phyloP scores from a whole-genome alignment of 2,329 filamentous ascomycete species.

The Verticillium albo-atrum region DNA sequence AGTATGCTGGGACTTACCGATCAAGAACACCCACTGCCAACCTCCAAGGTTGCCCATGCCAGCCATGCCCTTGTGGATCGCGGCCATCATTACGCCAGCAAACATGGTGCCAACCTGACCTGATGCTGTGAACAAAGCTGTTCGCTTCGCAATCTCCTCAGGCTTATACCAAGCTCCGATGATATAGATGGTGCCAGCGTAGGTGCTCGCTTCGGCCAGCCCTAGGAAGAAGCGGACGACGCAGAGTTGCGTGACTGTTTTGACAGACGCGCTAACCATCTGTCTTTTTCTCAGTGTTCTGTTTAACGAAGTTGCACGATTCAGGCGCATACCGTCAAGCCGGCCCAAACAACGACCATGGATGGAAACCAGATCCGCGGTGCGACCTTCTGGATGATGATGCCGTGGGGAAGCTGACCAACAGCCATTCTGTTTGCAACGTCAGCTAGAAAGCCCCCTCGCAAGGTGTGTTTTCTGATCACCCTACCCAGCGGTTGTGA shows the following conservation, averaged over 20 bases:
- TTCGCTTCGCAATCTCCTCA: slow-evolving; percentile 57
- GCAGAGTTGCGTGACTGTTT: slow-evolving; percentile 25
- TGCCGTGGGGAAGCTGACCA: slow-evolving; percentile 38
- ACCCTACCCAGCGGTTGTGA: slow-evolving; percentile 19
- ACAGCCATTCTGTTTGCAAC: slow-evolving; percentile 14
- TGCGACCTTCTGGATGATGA: slow-evolving; percentile 43
- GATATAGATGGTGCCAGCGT: slow-evolving; percentile 36
- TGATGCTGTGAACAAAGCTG: slow-evolving; percentile 58
- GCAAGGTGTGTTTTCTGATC: neutral
- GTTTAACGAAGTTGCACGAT: too few species aligned
- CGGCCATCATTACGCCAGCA: slow-evolving; percentile 50
- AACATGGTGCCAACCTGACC: slow-evolving; percentile 58
- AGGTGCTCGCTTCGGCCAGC: slow-evolving; percentile 32
- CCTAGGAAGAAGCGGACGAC: slow-evolving; percentile 35
- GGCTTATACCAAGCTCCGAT: slow-evolving; percentile 55
- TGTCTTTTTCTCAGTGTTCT: neutral
- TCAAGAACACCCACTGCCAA: slow-evolving; percentile 43
- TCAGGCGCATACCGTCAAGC: slow-evolving; percentile 27
- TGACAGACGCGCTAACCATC: slow-evolving; percentile 17
- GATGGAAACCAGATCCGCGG: slow-evolving; percentile 43
- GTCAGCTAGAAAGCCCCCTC: neutral
- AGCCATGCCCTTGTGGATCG: slow-evolving; percentile 29
- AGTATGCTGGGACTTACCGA: neutral
- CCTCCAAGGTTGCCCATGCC: slow-evolving; percentile 40
- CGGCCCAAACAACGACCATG: slow-evolving; percentile 44